phyloP scores from a whole-genome alignment of 2,329 filamentous ascomycete genomes.

The Alternaria brassicicola region DNA sequence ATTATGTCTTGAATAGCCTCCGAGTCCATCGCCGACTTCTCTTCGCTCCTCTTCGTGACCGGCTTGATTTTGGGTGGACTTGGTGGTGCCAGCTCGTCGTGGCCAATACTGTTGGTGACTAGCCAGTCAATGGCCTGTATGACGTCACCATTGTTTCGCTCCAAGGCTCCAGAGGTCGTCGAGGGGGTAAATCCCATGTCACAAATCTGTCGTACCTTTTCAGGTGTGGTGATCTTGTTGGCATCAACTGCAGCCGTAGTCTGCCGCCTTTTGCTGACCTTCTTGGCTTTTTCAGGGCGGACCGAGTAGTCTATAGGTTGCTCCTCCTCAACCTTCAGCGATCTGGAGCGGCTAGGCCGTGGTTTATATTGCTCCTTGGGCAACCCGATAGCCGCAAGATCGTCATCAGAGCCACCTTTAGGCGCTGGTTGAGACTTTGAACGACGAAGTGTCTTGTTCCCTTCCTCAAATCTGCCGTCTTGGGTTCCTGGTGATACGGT shows the following conservation, averaged over 20 bases:
- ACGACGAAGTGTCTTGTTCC: slow-evolving; percentile 1
- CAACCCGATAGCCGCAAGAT: slow-evolving; percentile 28
- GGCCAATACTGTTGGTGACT: slow-evolving; percentile 29
- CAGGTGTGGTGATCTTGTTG: slow-evolving; percentile 28
- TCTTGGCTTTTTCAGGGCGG: slow-evolving; percentile 36
- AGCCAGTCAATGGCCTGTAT: slow-evolving; percentile 42
- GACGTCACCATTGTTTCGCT: slow-evolving; percentile 38
- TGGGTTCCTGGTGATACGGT: background rate
- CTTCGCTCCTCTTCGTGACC: background rate
- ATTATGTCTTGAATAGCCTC: slow-evolving; percentile 11
- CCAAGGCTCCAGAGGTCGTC: slow-evolving; percentile 34
- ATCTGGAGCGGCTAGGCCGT: slow-evolving; percentile 46
- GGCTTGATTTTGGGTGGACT: slow-evolving; percentile 17
- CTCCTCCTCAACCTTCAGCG: slow-evolving; percentile 27
- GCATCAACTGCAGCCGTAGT: slow-evolving; percentile 19
- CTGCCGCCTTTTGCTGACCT: slow-evolving; percentile 30
- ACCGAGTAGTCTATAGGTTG: slow-evolving; percentile 40
- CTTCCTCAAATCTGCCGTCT: background rate
- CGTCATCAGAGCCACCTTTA: slow-evolving; percentile 30
- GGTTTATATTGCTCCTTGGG: slow-evolving; percentile 46
- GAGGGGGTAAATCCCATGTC: slow-evolving; percentile 47
- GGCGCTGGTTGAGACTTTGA: slow-evolving; percentile 8
- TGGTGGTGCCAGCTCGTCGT: slow-evolving; percentile 40
- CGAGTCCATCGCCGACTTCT: background rate
- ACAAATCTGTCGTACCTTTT: slow-evolving; percentile 41